phyloP scores from a whole-genome alignment of 2,329 filamentous ascomycete genomes.

The Scortechinia acanthostroma region DNA sequence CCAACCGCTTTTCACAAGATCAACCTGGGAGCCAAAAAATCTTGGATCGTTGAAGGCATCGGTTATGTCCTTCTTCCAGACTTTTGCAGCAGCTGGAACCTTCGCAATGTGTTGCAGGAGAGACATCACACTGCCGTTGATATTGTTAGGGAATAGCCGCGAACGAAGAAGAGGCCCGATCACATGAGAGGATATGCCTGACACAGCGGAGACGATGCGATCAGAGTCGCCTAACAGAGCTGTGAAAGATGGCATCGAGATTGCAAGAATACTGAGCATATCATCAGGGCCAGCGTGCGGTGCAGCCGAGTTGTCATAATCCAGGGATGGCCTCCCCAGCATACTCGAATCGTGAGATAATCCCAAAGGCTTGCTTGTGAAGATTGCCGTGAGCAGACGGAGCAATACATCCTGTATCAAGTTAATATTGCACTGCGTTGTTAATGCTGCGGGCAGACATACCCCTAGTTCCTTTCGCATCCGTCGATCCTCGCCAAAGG shows the following conservation, averaged over 20 bases:
- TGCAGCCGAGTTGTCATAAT: constrained; percentile 13
- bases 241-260: constrained; percentile 72
- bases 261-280: constrained; percentile 71
- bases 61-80: constrained; percentile 84
- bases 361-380: constrained; percentile 44
- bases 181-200: constrained; percentile 75
- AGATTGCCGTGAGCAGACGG: constrained; percentile 53
- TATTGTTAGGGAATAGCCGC: constrained; percentile 78
- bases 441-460: constrained; percentile 25
- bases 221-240: constrained; percentile 82
- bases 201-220: constrained; percentile 70
- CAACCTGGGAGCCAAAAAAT: constrained; percentile 69
- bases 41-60: constrained; percentile 86
- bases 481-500: constrained; percentile 86
- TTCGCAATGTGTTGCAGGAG: constrained; percentile 73
- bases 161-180: constrained; percentile 77
- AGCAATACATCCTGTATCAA: constrained; percentile 50
- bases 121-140: constrained; percentile 64
- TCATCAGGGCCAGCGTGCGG: constrained; percentile 56
- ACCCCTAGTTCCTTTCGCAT: constrained; percentile 87
- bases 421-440: too few species aligned
- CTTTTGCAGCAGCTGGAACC: constrained; percentile 74
- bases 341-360: constrained; percentile 29
- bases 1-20: constrained; percentile 69
- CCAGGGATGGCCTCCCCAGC: constrained; percentile 12